These are phyloP conservation scores for Leptodontidium sp. DNA, from an alignment of 2,329 filamentous ascomycete species.

Conservation along the genomic window DNA sequence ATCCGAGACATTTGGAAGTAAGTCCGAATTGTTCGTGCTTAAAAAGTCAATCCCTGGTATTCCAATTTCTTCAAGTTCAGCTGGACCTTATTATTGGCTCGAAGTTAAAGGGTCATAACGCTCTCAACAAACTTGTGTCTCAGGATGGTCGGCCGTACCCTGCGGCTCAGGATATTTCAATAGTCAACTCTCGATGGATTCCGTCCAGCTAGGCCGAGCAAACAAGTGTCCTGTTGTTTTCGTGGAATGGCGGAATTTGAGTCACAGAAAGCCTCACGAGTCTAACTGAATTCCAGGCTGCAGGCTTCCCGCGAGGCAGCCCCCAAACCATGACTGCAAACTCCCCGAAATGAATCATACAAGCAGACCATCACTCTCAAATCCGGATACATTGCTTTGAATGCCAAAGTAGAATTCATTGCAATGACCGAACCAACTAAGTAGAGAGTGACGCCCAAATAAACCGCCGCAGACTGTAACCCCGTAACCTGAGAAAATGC, in stretches of 20 bases:
- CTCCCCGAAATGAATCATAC: constrained; percentile 15
- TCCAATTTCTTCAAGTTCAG: neutral
- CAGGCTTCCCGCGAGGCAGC: constrained; percentile 22
- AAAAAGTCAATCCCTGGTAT: neutral
- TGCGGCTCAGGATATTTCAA: neutral
- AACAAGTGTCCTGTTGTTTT: constrained; percentile 4
- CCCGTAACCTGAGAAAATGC: constrained; percentile 34
- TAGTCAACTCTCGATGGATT: neutral
- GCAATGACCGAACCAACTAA: constrained; percentile 31
- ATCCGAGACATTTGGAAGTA: neutral
- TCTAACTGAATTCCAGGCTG: neutral
- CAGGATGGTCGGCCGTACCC: neutral
- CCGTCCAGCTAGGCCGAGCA: neutral
- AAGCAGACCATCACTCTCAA: constrained; percentile 16
- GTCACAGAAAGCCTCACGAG: constrained; percentile 14
- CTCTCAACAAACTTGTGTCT: constrained; percentile 5
- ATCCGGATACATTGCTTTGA: constrained; percentile 29
- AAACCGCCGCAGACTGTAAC: constrained; percentile 24
- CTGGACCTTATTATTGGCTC: neutral
- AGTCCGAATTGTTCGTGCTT: neutral
- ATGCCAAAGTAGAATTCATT: constrained; percentile 31
- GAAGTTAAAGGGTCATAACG: neutral
- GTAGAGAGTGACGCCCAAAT: constrained; percentile 35
- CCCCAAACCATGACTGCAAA: neutral
- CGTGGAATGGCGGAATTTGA: constrained; percentile 7